Base-by-base conservation (phyloP, 805 yeast species). In the Kodamaea neixiangensis region DNA sequence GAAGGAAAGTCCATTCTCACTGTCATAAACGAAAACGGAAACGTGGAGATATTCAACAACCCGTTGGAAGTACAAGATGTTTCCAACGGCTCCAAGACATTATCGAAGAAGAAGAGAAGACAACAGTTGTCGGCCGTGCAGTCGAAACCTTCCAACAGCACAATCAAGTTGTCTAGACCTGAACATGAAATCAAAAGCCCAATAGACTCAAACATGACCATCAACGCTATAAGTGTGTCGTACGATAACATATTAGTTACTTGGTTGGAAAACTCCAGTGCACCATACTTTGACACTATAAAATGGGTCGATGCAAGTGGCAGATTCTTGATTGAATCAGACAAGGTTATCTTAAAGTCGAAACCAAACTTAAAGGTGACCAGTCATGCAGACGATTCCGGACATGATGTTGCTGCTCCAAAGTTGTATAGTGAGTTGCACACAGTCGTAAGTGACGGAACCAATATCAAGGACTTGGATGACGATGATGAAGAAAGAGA, bases 1-100 rank as follows among this genome's bases (percentile, higher is more conserved):
- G 66, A 64, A 46, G 69, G 63, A 15, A 52, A 60, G 48, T 65
- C 72, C 5, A 56, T 78, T 3, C 63, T 86, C 15, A 71, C 80
- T 2, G 86, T 81, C 0, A 72, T 86, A 5, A 87, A 92, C 10
- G 96, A 90, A 65, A 84, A 80, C 52, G 97, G 97, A 5, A 60
- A 67, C 10, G 72, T 88, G 6, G 97, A 91, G 64, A 61, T 89
- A 1, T 92, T 90, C 69, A 74, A 75, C 47, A 76, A 83, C 57
- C 86, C 91, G 4, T 71, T 73, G 35, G 70, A 65, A n/a, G 48
- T 52, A 1, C 55, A 58, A 21, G 41, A 37, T 7, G 49, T 49
- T 4, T 52, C 50, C 10, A 58, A 45, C 55, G 44, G 38, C 11
- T 17, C 49, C 3, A 47, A 47, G 14, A 19, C 21, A 10, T n/a